Percentiles rank a stretch among this genome's conserved stretches.
Conservation (phyloP, 345 rosid species). For the Dovyalis caffra region DNA sequence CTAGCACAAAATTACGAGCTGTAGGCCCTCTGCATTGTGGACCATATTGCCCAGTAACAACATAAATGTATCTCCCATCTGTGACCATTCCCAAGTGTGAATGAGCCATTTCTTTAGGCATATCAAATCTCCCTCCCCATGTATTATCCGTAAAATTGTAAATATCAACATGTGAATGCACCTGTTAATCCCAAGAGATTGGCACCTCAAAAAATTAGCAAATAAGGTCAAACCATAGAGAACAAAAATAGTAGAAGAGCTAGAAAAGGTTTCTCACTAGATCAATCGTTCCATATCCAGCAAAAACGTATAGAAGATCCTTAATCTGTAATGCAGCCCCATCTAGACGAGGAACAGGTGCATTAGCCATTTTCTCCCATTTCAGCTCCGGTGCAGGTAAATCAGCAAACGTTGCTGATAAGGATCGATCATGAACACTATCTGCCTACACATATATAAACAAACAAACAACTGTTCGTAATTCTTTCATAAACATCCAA, state of each 20-base stretch:
- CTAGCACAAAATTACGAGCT: constrained; percentile 74
- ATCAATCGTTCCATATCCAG: constrained; percentile 88
- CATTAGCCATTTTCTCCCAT: constrained; percentile 86
- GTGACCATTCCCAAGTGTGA: constrained; percentile 98
- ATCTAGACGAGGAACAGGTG: constrained; percentile 94
- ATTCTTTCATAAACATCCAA: not conserved
- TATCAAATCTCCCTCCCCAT: constrained; percentile 90
- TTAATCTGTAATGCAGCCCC: constrained; percentile 89
- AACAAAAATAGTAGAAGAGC: not conserved
- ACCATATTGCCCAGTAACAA: constrained; percentile 87
- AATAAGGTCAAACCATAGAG: not conserved
- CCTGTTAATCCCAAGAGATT: constrained; percentile 36
- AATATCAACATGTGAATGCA: constrained; percentile 89
- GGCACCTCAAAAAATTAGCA: not conserved
- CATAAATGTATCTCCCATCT: constrained; percentile 81
- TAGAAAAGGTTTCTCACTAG: constrained; percentile 44
- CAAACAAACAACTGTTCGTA: not conserved
- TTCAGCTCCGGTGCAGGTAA: constrained; percentile 69
- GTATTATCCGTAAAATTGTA: constrained; percentile 75
- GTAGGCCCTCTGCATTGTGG: constrained; percentile 97
- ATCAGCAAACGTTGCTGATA: constrained; percentile 93
- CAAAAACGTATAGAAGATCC: constrained; percentile 78
- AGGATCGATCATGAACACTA: constrained; percentile 43
- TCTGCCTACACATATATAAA: not conserved
- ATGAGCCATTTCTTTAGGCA: constrained; percentile 99